Evolutionary conservation across 1,284 basidiomycete species (phyloP).

Genomic region (Pseudozyma sp.): DNA sequence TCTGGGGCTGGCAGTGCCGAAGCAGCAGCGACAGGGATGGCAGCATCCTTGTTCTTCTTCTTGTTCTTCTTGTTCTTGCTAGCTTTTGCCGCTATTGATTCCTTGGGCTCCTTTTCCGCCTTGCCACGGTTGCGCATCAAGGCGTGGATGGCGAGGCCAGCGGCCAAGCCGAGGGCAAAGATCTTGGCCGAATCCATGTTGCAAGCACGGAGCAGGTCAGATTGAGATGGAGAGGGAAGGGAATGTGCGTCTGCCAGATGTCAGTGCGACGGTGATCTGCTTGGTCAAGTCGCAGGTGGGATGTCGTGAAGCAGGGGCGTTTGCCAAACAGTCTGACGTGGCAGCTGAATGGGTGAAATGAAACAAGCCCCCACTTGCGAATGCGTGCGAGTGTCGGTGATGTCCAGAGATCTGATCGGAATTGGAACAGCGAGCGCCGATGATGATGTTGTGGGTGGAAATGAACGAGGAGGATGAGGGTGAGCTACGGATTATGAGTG

Average conservation of each 20-base stretch:
- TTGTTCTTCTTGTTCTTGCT: conserved; percentile 39
- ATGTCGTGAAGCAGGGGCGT: neutral
- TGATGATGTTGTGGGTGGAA: neutral
- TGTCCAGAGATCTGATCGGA: too few relatives aligned
- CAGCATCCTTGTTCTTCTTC: conserved; percentile 4
- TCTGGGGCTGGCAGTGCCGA: neutral
- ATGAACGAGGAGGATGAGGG: neutral
- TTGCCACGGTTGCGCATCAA: conserved; percentile 22
- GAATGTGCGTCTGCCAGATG: too few relatives aligned
- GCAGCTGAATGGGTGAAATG: conserved; percentile 4
- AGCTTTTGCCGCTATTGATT: conserved; percentile 20
- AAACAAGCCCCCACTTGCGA: conserved; percentile 3
- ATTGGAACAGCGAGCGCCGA: neutral
- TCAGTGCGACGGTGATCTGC: too few relatives aligned
- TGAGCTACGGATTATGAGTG: neutral
- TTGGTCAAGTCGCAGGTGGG: too few relatives aligned
- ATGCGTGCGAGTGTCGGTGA: neutral
- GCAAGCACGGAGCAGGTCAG: neutral
- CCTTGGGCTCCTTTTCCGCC: neutral
- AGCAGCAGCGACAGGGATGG: neutral
- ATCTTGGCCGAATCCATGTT: conserved; percentile 50
- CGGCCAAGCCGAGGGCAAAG: conserved; percentile 42
- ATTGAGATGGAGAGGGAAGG: neutral
- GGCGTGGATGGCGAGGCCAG: conserved; percentile 38
- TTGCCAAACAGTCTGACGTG: conserved; percentile 14